These are phyloP conservation scores for Umbellularia californica DNA, from an alignment of 164 flowering plant species.

Conservation along the genomic window DNA sequence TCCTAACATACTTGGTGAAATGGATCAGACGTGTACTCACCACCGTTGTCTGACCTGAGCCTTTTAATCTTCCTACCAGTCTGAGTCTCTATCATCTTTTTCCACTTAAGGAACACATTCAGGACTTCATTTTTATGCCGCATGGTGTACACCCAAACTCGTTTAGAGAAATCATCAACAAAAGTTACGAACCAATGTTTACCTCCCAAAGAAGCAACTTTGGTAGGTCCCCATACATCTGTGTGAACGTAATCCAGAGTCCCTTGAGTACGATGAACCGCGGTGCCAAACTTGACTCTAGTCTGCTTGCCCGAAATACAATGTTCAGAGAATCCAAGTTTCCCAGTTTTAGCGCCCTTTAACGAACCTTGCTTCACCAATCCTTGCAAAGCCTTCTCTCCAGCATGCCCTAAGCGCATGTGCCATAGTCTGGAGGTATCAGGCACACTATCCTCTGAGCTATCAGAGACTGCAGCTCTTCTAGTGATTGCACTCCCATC, in stretches of 20 bases:
- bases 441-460: neutral
- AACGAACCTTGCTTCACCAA: neutral
- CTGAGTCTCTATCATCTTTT: no score
- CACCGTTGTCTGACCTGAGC: neutral
- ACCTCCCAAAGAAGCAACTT: no score
- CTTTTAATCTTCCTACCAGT: no score
- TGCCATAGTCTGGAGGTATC: neutral
- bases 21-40: neutral
- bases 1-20: no score
- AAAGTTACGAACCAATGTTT: neutral
- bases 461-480: neutral
- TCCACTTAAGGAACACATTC: neutral
- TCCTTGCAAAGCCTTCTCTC: neutral
- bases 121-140: neutral
- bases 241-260: slow-evolving; percentile 8
- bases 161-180: neutral
- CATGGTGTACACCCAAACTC: neutral
- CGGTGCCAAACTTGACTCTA: neutral
- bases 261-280: slow-evolving; percentile 1
- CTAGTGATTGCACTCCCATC: neutral
- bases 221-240: neutral
- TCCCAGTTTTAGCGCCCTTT: neutral
- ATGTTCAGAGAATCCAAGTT: neutral
- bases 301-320: slow-evolving; percentile 11
- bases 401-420: neutral